Evolutionary conservation across 495 filamentous ascomycete genomes (phyloP).

Genomic region (Aspergillus diversus): DNA sequence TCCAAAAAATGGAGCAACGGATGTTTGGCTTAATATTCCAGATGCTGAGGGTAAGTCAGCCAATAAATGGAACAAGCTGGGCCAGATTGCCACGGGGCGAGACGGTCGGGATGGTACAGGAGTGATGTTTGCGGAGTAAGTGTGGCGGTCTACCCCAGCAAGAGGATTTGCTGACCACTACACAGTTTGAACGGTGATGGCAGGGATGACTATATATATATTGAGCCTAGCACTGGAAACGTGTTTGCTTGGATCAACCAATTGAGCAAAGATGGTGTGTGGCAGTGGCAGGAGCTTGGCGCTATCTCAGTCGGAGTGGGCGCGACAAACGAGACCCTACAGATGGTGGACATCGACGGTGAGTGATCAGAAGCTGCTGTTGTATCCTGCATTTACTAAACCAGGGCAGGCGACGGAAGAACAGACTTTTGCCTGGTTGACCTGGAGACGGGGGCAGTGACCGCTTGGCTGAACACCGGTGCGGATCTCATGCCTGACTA

Average conservation of each 20-base stretch:
- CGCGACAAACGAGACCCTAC: neutral
- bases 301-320: neutral
- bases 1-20: neutral
- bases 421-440: slow-evolving; percentile 1
- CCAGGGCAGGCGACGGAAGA: slow-evolving; percentile 2
- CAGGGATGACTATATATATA: slow-evolving; percentile 10
- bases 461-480: slow-evolving; percentile 9
- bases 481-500: slow-evolving; percentile 4
- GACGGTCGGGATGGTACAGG: slow-evolving; percentile 1
- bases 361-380: neutral
- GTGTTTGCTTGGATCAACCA: slow-evolving; percentile 8
- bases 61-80: neutral
- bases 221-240: neutral
- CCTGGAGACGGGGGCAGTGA: slow-evolving; percentile 1
- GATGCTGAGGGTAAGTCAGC: neutral
- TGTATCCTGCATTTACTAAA: too few relatives aligned
- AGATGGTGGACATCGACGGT: slow-evolving; percentile 2
- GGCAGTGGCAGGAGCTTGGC: neutral
- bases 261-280: neutral
- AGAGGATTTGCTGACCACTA: neutral
- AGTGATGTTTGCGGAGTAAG: slow-evolving; percentile 13
- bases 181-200: slow-evolving; percentile 10
- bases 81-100: neutral
- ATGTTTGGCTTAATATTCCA: neutral
- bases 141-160: neutral